Conservation (phyloP, 108 stramenopile genomes). For the Nitzschia palea region DNA sequence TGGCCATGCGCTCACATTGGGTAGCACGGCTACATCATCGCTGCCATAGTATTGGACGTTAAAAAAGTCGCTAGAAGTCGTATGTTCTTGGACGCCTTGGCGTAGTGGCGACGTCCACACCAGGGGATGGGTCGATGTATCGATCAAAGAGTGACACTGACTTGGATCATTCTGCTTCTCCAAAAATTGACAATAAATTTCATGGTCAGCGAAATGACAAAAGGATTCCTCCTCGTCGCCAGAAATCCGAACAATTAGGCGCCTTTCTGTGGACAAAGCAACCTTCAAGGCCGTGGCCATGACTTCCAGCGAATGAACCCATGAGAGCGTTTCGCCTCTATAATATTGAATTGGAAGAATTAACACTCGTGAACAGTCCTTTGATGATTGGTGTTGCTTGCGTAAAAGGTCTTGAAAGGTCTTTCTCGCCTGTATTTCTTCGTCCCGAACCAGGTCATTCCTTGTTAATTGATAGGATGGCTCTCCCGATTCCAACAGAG, state of each 20-base stretch:
- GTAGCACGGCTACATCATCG: neutral
- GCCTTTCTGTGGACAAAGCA: constrained; percentile 12
- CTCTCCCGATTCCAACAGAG: too few relatives aligned
- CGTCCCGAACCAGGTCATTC: too few relatives aligned
- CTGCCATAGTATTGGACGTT: constrained; percentile 1
- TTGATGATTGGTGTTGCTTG: neutral
- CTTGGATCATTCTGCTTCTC: too few relatives aligned
- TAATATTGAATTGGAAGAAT: neutral
- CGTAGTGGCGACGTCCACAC: neutral
- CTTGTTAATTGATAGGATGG: too few relatives aligned
- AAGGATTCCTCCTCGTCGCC: neutral
- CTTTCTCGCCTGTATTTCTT: too few relatives aligned
- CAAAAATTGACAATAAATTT: neutral
- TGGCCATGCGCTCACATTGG: neutral
- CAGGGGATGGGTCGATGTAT: too few relatives aligned
- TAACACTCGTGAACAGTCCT: neutral
- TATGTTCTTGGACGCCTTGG: neutral
- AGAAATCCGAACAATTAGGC: neutral
- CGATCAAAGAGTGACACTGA: too few relatives aligned
- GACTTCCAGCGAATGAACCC: constrained; percentile 7
- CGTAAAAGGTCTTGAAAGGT: neutral
- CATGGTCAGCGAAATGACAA: neutral
- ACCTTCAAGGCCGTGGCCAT: constrained; percentile 7
- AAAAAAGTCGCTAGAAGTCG: constrained; percentile 14
- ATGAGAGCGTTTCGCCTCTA: neutral